Conservation (phyloP, 495 filamentous ascomycete species). For the Xylaria venustula region DNA sequence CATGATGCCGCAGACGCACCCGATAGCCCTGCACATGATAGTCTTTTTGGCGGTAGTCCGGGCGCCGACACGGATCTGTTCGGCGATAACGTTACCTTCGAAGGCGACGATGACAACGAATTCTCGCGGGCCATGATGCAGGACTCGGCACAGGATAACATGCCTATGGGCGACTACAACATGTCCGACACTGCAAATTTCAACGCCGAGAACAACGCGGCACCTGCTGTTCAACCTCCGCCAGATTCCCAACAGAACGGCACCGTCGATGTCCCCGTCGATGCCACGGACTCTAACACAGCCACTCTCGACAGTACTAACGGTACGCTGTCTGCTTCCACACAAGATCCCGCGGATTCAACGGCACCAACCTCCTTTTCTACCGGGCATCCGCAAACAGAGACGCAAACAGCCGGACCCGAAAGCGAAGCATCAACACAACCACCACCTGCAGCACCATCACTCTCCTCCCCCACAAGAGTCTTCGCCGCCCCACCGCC, state of each 20-base stretch:
- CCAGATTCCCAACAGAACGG: conserved; percentile 1
- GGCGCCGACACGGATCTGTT: conserved; percentile 62
- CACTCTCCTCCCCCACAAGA: too few relatives aligned
- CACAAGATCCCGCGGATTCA: conserved; percentile 15
- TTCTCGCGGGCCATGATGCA: conserved; percentile 78
- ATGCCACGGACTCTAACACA: not conserved
- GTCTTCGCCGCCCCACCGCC: conserved; percentile 29
- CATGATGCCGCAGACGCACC: conserved; percentile 38
- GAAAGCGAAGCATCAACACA: conserved; percentile 13
- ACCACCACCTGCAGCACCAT: conserved; percentile 33
- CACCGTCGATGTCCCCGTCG: not conserved
- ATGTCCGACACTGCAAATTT: conserved; percentile 24
- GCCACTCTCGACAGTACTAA: not conserved
- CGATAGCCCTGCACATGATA: conserved; percentile 74
- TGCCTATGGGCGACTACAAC: conserved; percentile 34
- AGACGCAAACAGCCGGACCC: not conserved
- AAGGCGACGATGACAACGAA: conserved; percentile 80
- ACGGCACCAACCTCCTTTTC: conserved; percentile 13
- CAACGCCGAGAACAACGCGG: conserved; percentile 19
- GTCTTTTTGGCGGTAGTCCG: conserved; percentile 56
- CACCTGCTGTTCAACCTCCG: conserved; percentile 18
- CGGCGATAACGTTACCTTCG: conserved; percentile 62
- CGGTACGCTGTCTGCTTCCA: not conserved
- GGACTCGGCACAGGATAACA: conserved; percentile 38
- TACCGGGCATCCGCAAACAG: not conserved